phyloP scores from a whole-genome alignment of 1,139 yeast species.

The Taiozyma onychis region DNA sequence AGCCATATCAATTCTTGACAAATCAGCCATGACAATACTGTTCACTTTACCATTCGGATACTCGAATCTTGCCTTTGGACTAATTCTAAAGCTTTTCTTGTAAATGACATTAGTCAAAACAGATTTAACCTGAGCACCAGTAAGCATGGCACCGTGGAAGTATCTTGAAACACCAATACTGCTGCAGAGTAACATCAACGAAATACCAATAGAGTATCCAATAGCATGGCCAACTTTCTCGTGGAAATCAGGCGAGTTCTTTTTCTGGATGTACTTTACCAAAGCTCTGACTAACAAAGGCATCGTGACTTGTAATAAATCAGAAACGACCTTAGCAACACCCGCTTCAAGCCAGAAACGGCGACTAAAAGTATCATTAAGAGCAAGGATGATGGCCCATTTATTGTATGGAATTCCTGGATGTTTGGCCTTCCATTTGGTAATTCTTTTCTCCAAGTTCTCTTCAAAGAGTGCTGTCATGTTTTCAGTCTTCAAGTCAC shows the following conservation, averaged over 20 bases:
- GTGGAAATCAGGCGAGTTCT: conserved; percentile 14
- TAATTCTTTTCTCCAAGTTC: conserved; percentile 20
- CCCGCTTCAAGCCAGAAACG: conserved; percentile 37
- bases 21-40: conserved; percentile 66
- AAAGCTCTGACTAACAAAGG: conserved; percentile 40
- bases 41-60: conserved; percentile 49
- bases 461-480: conserved; percentile 22
- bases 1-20: conserved; percentile 69
- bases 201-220: conserved; percentile 48
- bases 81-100: conserved; percentile 36
- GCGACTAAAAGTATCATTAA: conserved; percentile 43
- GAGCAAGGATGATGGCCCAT: conserved; percentile 32
- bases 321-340: conserved; percentile 34
- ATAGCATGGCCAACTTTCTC: conserved; percentile 36
- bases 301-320: conserved; percentile 35
- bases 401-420: conserved; percentile 25
- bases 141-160: conserved; percentile 49
- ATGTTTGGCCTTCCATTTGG: conserved; percentile 22
- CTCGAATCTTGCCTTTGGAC: conserved; percentile 33
- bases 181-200: conserved; percentile 35
- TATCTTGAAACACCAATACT: conserved; percentile 45
- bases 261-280: conserved; percentile 35
- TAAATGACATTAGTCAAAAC: conserved; percentile 38
- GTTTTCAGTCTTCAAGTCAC: conserved; percentile 30
- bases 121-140: conserved; percentile 45